Evolutionary conservation across 352 stramenopile species (phyloP).

Genomic region (Pythium sp.): DNA sequence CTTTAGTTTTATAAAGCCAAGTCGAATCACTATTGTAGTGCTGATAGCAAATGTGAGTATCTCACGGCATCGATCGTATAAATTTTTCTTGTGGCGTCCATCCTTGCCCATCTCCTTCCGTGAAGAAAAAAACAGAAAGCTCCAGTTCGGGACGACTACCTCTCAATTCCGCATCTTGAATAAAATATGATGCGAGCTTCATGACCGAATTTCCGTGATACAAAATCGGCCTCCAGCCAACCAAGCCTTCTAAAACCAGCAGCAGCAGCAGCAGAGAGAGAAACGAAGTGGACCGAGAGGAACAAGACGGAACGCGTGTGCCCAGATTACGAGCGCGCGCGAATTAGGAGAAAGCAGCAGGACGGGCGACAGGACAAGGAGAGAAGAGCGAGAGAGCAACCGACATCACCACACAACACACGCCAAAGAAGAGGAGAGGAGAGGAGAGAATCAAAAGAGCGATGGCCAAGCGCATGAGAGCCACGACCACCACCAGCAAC

Average conservation of each 20-base stretch:
- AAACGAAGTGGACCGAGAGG: slow-evolving; percentile 23
- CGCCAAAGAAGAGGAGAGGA: slow-evolving; percentile 8
- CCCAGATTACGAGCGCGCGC: slow-evolving; percentile 3
- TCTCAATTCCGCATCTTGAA: slow-evolving; percentile 9
- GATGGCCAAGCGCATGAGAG: slow-evolving; percentile 73
- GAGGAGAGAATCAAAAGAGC: slow-evolving; percentile 1
- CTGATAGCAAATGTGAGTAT: not conserved
- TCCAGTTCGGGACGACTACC: slow-evolving; percentile 7
- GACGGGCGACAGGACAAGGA: not conserved
- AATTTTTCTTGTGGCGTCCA: slow-evolving; percentile 3
- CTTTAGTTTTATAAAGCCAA: not conserved
- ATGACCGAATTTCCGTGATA: slow-evolving; percentile 11
- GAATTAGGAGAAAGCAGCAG: not conserved
- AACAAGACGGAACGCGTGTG: slow-evolving; percentile 14
- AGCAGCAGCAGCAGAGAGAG: slow-evolving; percentile 4
- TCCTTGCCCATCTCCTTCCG: not conserved
- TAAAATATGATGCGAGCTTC: slow-evolving; percentile 21
- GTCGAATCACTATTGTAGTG: not conserved
- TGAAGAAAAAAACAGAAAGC: slow-evolving; percentile 8
- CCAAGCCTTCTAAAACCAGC: slow-evolving; percentile 27
- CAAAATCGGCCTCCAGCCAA: slow-evolving; percentile 25
- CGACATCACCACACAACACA: not conserved
- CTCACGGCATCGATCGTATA: not conserved
- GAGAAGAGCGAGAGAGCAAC: slow-evolving; percentile 7
- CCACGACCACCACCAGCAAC: slow-evolving; percentile 21